A percentile compares a stretch with the other conserved stretches of the same genome.
phyloP scores from a whole-genome alignment of 805 yeast genomes.

The Yamadazyma sp. region DNA sequence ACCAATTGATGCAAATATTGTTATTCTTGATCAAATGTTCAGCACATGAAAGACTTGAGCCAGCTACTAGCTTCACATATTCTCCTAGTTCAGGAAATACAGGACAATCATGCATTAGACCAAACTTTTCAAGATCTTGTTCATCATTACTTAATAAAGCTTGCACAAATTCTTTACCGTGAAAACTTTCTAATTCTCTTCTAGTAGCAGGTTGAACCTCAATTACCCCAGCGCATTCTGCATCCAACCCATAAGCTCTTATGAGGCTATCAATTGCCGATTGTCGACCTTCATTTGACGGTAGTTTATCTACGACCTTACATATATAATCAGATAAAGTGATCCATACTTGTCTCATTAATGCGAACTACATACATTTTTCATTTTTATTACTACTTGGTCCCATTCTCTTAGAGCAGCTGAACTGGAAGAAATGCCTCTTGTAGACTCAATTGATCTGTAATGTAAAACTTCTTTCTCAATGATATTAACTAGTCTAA shows the following conservation, averaged over 20 bases:
- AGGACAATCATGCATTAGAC: conserved; percentile 63
- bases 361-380: no score
- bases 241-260: conserved; percentile 3
- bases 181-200: conserved; percentile 47
- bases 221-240: conserved; percentile 19
- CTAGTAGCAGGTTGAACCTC: conserved; percentile 19
- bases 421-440: no score
- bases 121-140: conserved; percentile 28
- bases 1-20: conserved; percentile 61
- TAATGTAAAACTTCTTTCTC: no score
- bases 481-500: no score
- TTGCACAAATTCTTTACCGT: conserved; percentile 42
- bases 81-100: conserved; percentile 50
- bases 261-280: conserved; percentile 42
- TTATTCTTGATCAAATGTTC: conserved; percentile 22
- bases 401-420: no score
- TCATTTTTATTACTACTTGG: no score
- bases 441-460: no score
- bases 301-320: conserved; percentile 42
- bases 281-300: conserved; percentile 53
- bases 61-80: conserved; percentile 50
- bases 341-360: conserved; percentile 16
- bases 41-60: conserved; percentile 55
- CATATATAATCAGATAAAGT: conserved; percentile 18
- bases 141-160: conserved; percentile 27